These are phyloP conservation scores for Xerophyta viscosa DNA, from an alignment of 106 monocot genomes.

Conservation along the genomic window DNA sequence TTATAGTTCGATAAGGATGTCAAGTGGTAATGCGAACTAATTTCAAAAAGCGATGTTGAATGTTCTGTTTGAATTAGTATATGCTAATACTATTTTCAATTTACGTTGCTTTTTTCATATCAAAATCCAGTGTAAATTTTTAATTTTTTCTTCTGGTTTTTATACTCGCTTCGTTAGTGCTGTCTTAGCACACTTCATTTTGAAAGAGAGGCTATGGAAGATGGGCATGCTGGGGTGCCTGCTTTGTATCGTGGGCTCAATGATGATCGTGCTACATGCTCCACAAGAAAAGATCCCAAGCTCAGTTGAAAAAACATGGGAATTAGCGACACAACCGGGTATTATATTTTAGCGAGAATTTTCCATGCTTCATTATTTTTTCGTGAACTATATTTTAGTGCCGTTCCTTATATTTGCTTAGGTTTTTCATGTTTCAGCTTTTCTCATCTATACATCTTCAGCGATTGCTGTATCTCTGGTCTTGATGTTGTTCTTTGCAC, in stretches of 20 bases:
- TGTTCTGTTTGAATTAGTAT: not conserved
- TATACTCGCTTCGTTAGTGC: conserved; percentile 20
- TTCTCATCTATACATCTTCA: conserved; percentile 64
- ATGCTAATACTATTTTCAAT: not conserved
- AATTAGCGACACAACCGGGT: conserved; percentile 88
- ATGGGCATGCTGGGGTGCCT: conserved; percentile 89
- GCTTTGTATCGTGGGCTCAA: conserved; percentile 79
- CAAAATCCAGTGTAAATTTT: not conserved
- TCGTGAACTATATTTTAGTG: too few species aligned
- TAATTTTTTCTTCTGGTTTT: not conserved
- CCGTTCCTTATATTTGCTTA: not conserved
- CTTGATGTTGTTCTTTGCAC: conserved; percentile 67
- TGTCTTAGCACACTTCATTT: conserved; percentile 60
- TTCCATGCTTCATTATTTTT: not conserved
- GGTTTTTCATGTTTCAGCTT: conserved; percentile 35
- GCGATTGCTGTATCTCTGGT: conserved; percentile 60
- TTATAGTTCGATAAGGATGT: not conserved
- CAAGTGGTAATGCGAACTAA: not conserved
- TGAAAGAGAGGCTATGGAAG: conserved; percentile 57
- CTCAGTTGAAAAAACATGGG: conserved; percentile 83
- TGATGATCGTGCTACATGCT: conserved; percentile 78
- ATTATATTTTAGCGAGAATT: not conserved
- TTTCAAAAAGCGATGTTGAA: not conserved
- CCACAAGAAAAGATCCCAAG: conserved; percentile 65
- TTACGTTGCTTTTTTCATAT: not conserved